A percentile compares a stretch with the other conserved stretches of the same genome.
Evolutionary conservation across 176 grass and related monocot species (phyloP).

Genomic region (Stipa capillata): DNA sequence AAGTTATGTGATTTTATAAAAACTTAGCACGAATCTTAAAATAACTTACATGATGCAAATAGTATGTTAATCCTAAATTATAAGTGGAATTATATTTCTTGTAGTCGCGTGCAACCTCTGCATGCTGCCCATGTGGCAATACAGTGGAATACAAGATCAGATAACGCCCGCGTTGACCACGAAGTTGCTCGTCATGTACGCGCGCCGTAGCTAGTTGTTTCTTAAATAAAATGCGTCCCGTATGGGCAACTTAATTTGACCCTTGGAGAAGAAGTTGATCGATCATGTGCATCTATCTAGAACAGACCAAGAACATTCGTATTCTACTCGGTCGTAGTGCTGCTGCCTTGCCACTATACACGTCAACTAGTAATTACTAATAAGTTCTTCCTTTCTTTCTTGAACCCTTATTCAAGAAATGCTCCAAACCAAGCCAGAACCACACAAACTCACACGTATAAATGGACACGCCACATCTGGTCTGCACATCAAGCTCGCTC

Average conservation of each 20-base stretch:
- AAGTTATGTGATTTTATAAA: too few relatives aligned
- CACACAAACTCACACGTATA: not conserved
- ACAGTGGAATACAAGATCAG: not conserved
- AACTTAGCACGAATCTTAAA: too few relatives aligned
- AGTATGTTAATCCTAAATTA: too few relatives aligned
- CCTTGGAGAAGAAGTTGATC: constrained; percentile 27
- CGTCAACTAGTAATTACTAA: not conserved
- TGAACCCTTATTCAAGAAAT: constrained; percentile 38
- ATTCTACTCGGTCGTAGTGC: not conserved
- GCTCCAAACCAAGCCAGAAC: not conserved
- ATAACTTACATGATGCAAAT: too few relatives aligned
- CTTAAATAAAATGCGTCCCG: too few relatives aligned
- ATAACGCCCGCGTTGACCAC: not conserved
- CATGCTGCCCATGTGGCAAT: too few relatives aligned
- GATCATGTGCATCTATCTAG: not conserved
- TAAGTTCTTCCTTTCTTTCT: constrained; percentile 18
- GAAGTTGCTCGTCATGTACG: not conserved
- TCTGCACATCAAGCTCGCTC: too few relatives aligned
- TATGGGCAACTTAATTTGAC: not conserved
- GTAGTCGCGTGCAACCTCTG: too few relatives aligned
- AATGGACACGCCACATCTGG: too few relatives aligned
- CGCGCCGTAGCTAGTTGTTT: too few relatives aligned
- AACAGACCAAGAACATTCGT: not conserved
- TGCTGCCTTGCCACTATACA: not conserved
- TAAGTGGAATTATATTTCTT: too few relatives aligned